Base-by-base conservation (phyloP, 2,329 filamentous ascomycete genomes). In the Arthrinium puccinioides region DNA sequence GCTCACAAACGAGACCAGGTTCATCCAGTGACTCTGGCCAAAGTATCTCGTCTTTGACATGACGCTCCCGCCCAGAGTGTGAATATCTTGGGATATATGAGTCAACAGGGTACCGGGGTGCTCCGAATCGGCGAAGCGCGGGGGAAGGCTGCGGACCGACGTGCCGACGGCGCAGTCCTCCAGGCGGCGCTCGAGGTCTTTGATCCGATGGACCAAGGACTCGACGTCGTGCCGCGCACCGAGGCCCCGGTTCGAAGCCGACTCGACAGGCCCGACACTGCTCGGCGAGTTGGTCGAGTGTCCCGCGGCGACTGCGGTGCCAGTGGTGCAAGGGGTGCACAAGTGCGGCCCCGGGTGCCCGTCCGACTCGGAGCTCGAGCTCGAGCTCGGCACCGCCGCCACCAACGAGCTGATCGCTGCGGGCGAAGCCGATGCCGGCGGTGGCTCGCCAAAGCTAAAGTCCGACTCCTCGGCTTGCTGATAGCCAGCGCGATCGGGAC, bases 181-280 rank as follows among this genome's bases (percentile, higher is more conserved):
- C 13, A 70, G 50, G 44, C 63, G 64, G 43, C 65, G 58, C 41
- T 72, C 67, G 5, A 71, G 60, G 16, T 67, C 57, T 9, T 56
- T 56, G 4, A 70, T 58, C 27, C 63, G 55, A 2, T 61, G 56
- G 21, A 59, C 49, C 19, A 69, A 49, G 2, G 56, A 42, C 11
- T 44, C 43, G 10, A 50, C 45, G 30, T 53, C 45, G 8, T 13
- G 38, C 19, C 6, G 32, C 40, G 13, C 19, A 21, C 19, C 13
- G 8, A 6, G 6, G 25, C 25, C 25, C 13, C 25, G 25, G 9
- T 3, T 27, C 6, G 25, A 27, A 5, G 25, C 25, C 2, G 25
- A 27, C 25, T 5, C 10, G 25, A 14, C 10, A 11, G 10, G 25
- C 13, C 4, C 10, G 5, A 7, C 5, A 14, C 25, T n/a, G 25